These are phyloP conservation scores for Panaeolus papilionaceus DNA, from an alignment of 768 basidiomycete genomes.

Conservation along the genomic window DNA sequence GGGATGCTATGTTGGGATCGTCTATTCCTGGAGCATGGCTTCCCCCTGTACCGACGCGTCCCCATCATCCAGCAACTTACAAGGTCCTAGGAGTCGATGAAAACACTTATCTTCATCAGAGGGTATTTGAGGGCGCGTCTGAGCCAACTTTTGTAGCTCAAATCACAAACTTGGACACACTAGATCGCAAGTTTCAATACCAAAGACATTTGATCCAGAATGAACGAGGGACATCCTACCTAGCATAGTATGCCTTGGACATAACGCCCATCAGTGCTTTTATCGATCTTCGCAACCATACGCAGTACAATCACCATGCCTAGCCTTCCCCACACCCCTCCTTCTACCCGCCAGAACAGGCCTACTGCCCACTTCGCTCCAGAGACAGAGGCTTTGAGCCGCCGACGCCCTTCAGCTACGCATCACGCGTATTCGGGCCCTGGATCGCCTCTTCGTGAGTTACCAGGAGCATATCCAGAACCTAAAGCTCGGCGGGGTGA, in stretches of 20 bases:
- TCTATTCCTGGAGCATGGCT: background rate
- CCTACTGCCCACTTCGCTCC: background rate
- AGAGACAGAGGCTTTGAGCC: background rate
- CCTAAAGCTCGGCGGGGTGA: background rate
- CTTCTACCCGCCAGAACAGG: background rate
- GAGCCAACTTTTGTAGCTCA: background rate
- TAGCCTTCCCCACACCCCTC: background rate
- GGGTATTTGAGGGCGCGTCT: too few relatives aligned
- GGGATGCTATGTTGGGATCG: background rate
- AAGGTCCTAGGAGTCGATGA: too few relatives aligned
- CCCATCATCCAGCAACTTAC: too few relatives aligned
- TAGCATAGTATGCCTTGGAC: background rate
- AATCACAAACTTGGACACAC: background rate
- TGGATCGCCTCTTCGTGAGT: background rate
- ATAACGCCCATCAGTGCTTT: background rate
- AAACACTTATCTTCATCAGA: too few relatives aligned
- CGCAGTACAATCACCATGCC: background rate
- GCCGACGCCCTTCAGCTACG: background rate
- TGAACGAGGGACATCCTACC: background rate
- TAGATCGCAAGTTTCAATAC: background rate
- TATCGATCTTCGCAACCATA: too few relatives aligned
- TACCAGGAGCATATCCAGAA: constrained; percentile 9
- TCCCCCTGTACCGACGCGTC: background rate
- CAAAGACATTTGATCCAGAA: background rate
- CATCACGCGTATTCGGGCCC: background rate